These are phyloP conservation scores for Hymenotorrendiella dingleyae DNA, from an alignment of 2,329 filamentous ascomycete species.

Conservation along the genomic window DNA sequence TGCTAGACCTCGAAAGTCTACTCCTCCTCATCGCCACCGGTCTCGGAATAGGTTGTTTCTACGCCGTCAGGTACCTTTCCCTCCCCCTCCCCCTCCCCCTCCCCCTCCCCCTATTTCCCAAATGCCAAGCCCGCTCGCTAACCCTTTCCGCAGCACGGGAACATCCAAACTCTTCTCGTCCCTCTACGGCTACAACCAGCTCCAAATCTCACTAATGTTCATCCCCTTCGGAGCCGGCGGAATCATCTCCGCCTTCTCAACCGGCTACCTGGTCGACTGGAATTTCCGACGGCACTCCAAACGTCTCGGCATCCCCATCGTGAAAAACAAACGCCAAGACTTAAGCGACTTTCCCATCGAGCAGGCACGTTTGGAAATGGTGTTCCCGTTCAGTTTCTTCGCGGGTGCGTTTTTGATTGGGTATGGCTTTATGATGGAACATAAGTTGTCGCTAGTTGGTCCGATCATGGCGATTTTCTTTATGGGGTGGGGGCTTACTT, in stretches of 20 bases:
- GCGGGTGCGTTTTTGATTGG: slow-evolving; percentile 40
- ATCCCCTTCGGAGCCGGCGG: slow-evolving; percentile 43
- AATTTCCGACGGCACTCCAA: slow-evolving; percentile 60
- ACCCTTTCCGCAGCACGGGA: neutral
- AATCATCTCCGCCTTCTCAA: slow-evolving; percentile 37
- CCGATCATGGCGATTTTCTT: slow-evolving; percentile 42
- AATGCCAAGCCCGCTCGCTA: no score
- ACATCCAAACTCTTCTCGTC: slow-evolving; percentile 37
- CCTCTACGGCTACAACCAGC: slow-evolving; percentile 55
- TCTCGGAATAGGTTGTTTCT: slow-evolving; percentile 45
- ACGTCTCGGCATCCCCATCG: slow-evolving; percentile 45
- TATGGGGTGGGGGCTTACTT: slow-evolving; percentile 44
- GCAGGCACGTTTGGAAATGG: slow-evolving; percentile 42
- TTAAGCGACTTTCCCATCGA: slow-evolving; percentile 46
- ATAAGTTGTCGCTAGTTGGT: slow-evolving; percentile 38
- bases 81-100: neutral
- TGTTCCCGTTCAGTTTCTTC: slow-evolving; percentile 45
- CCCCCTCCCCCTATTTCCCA: no score
- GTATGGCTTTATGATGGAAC: slow-evolving; percentile 49
- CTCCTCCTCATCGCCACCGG: slow-evolving; percentile 37
- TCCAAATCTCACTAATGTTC: slow-evolving; percentile 48
- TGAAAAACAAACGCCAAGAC: slow-evolving; percentile 46
- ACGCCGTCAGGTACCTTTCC: slow-evolving; percentile 30
- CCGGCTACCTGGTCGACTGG: slow-evolving; percentile 55
- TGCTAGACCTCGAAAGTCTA: slow-evolving; percentile 38